Conservation (phyloP, 2,329 filamentous ascomycete genomes). For the Neofusicoccum sp. region DNA sequence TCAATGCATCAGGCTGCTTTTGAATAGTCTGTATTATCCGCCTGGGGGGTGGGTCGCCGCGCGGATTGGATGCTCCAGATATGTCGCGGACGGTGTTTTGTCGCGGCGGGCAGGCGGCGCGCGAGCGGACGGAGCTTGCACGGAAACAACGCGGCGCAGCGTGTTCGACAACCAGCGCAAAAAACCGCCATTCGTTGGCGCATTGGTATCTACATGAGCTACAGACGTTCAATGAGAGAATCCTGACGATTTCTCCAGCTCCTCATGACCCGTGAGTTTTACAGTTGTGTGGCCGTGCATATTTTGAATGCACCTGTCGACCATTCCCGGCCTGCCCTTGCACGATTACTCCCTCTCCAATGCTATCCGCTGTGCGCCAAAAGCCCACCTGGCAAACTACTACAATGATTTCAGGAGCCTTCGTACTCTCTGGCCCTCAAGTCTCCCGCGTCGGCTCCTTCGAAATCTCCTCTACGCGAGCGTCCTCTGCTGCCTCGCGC, state of each 20-base stretch:
- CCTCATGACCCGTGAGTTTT: too few species aligned
- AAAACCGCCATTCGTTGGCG: too few species aligned
- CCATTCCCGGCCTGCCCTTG: not conserved
- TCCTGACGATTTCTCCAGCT: not conserved
- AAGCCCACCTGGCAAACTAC: not conserved
- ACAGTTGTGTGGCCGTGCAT: not conserved
- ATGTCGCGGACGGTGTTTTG: conserved; percentile 7
- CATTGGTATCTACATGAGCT: not conserved
- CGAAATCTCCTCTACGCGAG: conserved; percentile 31
- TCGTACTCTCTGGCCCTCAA: not conserved
- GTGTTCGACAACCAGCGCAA: not conserved
- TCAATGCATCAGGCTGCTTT: not conserved
- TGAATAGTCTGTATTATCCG: not conserved
- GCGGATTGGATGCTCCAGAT: not conserved
- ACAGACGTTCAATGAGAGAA: not conserved
- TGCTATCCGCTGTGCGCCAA: not conserved
- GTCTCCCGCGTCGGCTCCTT: not conserved
- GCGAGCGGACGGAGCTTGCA: not conserved
- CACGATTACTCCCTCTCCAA: not conserved
- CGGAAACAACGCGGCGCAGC: not conserved
- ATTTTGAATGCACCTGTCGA: not conserved
- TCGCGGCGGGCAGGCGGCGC: not conserved
- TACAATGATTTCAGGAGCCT: not conserved
- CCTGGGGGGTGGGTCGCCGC: not conserved
- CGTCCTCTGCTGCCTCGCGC: conserved; percentile 30